These are phyloP conservation scores for Solanum chiquidenum DNA, from an alignment of 257 asterid species.

Conservation along the genomic window DNA sequence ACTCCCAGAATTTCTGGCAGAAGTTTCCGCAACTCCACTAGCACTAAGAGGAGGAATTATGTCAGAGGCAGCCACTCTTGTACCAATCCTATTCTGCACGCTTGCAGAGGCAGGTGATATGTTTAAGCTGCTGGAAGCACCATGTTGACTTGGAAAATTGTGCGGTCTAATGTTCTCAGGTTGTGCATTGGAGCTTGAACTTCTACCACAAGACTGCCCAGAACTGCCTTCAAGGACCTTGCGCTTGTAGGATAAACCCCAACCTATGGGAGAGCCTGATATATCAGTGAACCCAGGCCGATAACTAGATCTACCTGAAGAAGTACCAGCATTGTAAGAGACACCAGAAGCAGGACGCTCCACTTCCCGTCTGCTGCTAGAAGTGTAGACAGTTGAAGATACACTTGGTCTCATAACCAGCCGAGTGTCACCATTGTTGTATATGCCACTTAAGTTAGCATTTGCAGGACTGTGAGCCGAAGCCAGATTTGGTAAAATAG, in stretches of 20 bases:
- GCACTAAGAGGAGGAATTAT: constrained; percentile 31
- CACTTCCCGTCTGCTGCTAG: constrained; percentile 23
- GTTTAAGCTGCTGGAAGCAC: constrained; percentile 31
- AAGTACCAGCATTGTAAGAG: constrained; percentile 29
- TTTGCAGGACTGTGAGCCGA: constrained; percentile 19
- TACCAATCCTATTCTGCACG: constrained; percentile 27
- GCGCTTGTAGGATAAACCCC: constrained; percentile 84
- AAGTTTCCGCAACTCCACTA: constrained; percentile 29
- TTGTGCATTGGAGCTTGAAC: constrained; percentile 46
- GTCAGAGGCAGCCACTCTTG: constrained; percentile 18
- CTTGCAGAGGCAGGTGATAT: constrained; percentile 29
- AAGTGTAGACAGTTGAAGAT: constrained; percentile 19
- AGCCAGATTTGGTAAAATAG: constrained; percentile 14
- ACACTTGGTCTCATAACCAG: constrained; percentile 12
- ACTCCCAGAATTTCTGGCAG: constrained; percentile 30
- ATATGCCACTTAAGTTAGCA: constrained; percentile 18
- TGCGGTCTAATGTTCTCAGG: constrained; percentile 30
- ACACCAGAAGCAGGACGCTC: constrained; percentile 28
- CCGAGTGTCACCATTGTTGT: constrained; percentile 14
- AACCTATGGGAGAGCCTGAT: constrained; percentile 45
- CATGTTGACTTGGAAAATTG: constrained; percentile 23
- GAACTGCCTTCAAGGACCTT: constrained; percentile 76
- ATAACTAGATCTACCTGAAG: constrained; percentile 32
- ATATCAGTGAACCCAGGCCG: constrained; percentile 29
- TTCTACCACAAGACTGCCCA: constrained; percentile 50